Evolutionary conservation across 2,329 filamentous ascomycete species (phyloP).

Genomic region (Venturia nashicola): DNA sequence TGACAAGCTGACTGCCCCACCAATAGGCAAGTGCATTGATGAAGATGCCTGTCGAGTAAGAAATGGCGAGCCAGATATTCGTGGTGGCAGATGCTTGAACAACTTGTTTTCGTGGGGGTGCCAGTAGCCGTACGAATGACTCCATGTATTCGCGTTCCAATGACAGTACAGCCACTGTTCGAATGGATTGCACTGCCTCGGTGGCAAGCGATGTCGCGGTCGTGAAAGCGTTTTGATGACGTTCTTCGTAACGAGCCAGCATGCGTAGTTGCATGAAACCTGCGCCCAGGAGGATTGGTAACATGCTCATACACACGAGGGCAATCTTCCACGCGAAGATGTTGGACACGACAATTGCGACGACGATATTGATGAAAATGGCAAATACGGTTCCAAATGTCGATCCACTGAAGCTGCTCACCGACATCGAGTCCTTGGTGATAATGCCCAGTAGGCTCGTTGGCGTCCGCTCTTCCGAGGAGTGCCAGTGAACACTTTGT

Average conservation of each 20-base stretch:
- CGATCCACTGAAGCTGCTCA: conserved; percentile 36
- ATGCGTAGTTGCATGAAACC: conserved; percentile 36
- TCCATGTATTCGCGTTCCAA: conserved; percentile 26
- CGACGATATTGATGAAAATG: conserved; percentile 33
- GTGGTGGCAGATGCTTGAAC: conserved; percentile 27
- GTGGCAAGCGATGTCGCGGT: conserved; percentile 35
- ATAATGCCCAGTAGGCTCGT: conserved; percentile 34
- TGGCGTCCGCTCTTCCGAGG: conserved; percentile 29
- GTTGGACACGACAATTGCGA: conserved; percentile 35
- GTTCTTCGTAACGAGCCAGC: conserved; percentile 46
- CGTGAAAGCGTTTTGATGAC: conserved; percentile 52
- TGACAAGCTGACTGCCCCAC: conserved; percentile 56
- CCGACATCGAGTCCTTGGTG: conserved; percentile 35
- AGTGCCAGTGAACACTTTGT: conserved; percentile 43
- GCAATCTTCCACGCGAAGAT: conserved; percentile 40
- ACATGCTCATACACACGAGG: conserved; percentile 35
- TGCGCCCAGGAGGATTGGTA: conserved; percentile 34
- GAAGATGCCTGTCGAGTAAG: conserved; percentile 33
- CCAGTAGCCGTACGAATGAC: conserved; percentile 30
- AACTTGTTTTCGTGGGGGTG: conserved; percentile 25
- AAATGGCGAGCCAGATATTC: conserved; percentile 32
- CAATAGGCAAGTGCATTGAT: conserved; percentile 37
- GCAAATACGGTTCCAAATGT: conserved; percentile 39
- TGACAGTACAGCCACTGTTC: conserved; percentile 36
- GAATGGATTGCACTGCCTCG: conserved; percentile 54